Evolutionary conservation across 2,329 filamentous ascomycete species (phyloP), one percentile per base, ranked within the genome.

Genomic region (Cadophora sp.): DNA sequence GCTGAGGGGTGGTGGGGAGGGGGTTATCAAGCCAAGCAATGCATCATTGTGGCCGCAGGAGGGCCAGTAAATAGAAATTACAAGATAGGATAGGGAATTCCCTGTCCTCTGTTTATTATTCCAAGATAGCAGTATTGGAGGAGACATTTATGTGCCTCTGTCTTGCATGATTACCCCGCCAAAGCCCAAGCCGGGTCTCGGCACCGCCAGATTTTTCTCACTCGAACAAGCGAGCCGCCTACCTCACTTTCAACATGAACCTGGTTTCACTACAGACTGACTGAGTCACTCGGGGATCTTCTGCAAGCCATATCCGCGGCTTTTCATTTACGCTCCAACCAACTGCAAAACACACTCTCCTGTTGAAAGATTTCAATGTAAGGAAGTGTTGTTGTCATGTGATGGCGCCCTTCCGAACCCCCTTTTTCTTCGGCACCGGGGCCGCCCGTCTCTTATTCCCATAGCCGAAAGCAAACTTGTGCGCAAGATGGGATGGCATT

Each of bases 321-420:
- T 39, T 16, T 14, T 22, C 22, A 22, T 22, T 56, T 56, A 56
- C n/a, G 53, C 33, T 56, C 33, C 53, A 56, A 39, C 30, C 53
- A 36, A 45, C 16, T 20, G 14, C 11, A 45, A 20, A 18, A 20
- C 1, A 2, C n/a, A 8, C 8, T 45, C 14, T 39, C 5, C 36
- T 2, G 36, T 39, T 9, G 36, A 39, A 2, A 39, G 11, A 11
- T 9, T 4, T 4, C 36, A 39, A 39, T 39, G 36, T 39, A 39
- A 9, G 27, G 6, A 30, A 30, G 27, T 30, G 27, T 30, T 30
- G 27, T 39, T 33, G 16, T n/a, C 4, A 18, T 33, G 50, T 33
- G 50, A 27, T 18, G 16, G 16, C 27, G 16, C 14, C 18, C 24
- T 53, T 53, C 48, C 11, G 22, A 24, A 51, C 11, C 22, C 27